Percentiles rank a stretch among this genome's conserved stretches.
phyloP scores from a whole-genome alignment of 2,329 filamentous ascomycete genomes.

The Zelopaecilomyces penicillatus region DNA sequence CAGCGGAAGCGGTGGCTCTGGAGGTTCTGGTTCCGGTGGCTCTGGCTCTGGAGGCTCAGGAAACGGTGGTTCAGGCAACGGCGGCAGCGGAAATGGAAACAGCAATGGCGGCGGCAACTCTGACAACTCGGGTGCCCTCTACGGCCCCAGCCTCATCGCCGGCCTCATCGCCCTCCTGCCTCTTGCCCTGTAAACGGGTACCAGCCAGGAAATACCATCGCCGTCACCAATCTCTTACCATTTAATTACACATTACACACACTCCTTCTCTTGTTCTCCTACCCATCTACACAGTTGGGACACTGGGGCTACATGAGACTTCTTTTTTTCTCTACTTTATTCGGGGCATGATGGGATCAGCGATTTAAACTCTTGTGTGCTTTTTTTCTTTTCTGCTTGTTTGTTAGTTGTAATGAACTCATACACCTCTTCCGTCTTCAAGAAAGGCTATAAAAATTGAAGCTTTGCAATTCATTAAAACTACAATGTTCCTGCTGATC shows the following conservation, averaged over 20 bases:
- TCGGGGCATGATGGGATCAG: background rate
- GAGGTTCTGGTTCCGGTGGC: background rate
- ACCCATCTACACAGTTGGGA: no score
- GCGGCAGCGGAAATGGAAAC: background rate
- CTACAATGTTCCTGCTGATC: no score
- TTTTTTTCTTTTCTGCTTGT: no score
- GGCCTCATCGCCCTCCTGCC: conserved; percentile 17
- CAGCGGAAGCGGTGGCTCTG: background rate
- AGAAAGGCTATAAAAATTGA: no score
- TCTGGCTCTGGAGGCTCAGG: background rate
- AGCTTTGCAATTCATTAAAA: no score
- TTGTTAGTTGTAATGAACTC: no score
- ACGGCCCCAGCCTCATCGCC: conserved; percentile 14
- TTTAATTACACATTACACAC: background rate
- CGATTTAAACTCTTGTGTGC: no score
- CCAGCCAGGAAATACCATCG: background rate
- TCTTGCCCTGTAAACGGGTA: conserved; percentile 16
- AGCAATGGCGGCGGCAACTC: background rate
- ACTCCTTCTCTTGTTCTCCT: no score
- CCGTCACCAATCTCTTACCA: background rate
- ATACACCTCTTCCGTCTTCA: no score
- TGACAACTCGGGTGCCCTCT: conserved; percentile 10
- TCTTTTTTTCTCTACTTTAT: background rate
- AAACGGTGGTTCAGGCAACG: background rate
- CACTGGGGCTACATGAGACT: background rate